These are phyloP conservation scores for Tylopilus subfusipes DNA, from an alignment of 768 basidiomycete genomes.

Conservation along the genomic window DNA sequence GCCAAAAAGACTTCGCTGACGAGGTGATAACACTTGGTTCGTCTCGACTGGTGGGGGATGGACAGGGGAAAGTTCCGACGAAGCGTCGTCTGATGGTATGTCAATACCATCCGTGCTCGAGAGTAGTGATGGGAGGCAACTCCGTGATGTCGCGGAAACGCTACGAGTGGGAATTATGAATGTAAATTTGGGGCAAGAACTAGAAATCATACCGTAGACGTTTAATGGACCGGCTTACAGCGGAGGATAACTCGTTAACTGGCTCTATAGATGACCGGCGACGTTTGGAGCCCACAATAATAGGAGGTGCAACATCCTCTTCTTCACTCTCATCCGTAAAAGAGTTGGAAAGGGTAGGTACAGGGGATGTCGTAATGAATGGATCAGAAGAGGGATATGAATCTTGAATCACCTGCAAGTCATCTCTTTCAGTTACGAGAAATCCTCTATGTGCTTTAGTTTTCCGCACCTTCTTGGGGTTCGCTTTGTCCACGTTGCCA, in stretches of 20 bases:
- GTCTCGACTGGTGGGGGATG: background rate
- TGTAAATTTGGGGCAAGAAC: fast-evolving
- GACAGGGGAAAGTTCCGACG: background rate
- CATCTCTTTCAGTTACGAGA: background rate
- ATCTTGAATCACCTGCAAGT: background rate
- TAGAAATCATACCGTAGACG: slow-evolving; percentile 20
- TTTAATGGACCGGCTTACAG: slow-evolving; percentile 12
- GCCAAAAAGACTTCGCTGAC: slow-evolving; percentile 39
- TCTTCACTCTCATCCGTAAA: slow-evolving; percentile 13
- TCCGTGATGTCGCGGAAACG: background rate
- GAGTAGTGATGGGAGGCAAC: slow-evolving; percentile 13
- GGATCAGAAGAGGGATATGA: slow-evolving; percentile 18
- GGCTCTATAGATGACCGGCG: slow-evolving; percentile 2
- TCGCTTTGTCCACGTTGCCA: background rate
- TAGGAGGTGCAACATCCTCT: slow-evolving; percentile 13
- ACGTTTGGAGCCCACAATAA: slow-evolving; percentile 24
- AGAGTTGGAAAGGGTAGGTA: slow-evolving; percentile 6
- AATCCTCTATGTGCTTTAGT: background rate
- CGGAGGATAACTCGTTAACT: background rate
- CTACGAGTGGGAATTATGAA: background rate
- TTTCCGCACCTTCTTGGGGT: background rate
- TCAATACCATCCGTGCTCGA: slow-evolving; percentile 6
- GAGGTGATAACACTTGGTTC: background rate
- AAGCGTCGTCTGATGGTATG: background rate
- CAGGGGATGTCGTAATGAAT: slow-evolving; percentile 7